Evolutionary conservation across 2,329 filamentous ascomycete genomes (phyloP), one percentile per base, ranked within the genome.

Genomic region (Botrytis cinerea): DNA sequence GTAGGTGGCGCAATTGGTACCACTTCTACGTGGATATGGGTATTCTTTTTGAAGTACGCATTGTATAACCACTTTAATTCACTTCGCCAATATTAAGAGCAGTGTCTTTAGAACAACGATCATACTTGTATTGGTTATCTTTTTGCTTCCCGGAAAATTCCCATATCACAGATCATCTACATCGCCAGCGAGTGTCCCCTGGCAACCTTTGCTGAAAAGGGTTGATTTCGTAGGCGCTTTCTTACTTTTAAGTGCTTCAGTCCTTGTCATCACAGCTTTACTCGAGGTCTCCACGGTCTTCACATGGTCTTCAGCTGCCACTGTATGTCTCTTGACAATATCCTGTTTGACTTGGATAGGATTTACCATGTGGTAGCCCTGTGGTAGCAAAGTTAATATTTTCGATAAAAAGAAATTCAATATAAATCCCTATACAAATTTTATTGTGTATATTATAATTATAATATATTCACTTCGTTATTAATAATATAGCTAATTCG

Each of bases 11-110:
- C 76, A 5, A 79, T 82, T 57, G 80, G 77, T 25, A 70, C 80
- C 48, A 78, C 81, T 1, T 82, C 83, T 0, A 79, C 81, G 2
- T 77, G 84, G 62, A 75, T 80, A 6, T 83, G 83, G 75, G 60
- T 70, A 60, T 61, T 46, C 16, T 45, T 46, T 28, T 25, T 61
- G 20, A 45, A 70, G 57, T 61, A 48, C 45, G 25, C 60, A 45
- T 45, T 16, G 6, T 63, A 20, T 40, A 12, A 12, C 25, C 35
- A 9, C 8, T 43, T 43, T 9, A n/a, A 4, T 10, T 43, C 61
- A 64, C 45, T 22, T 40, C 20, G 18, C 25, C 46, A 45, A 64
- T 4, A 40, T 20, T 14, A 35, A n/a, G 14, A 35, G 16, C 35
- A 70, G 68, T 32, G 22, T 70, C 4, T 28, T 54, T 61, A n/a